phyloP scores from a whole-genome alignment of 306 rosid species.

The Casuarina equisetifolia region DNA sequence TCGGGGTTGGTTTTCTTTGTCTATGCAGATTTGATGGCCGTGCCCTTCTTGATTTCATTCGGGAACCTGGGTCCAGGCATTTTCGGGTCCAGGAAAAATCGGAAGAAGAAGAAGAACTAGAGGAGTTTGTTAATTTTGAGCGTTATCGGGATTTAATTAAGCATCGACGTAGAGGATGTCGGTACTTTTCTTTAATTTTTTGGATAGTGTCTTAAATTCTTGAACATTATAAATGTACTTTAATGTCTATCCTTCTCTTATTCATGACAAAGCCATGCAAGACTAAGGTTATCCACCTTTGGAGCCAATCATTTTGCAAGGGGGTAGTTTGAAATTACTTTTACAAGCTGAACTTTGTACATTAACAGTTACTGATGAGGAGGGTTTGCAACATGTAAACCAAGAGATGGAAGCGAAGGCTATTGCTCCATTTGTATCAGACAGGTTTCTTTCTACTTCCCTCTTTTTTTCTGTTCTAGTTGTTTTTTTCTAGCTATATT shows the following conservation, averaged over 20 bases:
- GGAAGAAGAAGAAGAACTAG: slow-evolving; percentile 96
- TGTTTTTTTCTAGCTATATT: background rate
- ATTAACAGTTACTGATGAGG: slow-evolving; percentile 82
- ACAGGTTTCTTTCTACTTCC: slow-evolving; percentile 47
- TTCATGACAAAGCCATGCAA: slow-evolving; percentile 29
- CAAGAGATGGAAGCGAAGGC: slow-evolving; percentile 91
- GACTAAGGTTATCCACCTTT: slow-evolving; percentile 23
- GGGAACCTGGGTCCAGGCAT: slow-evolving; percentile 67
- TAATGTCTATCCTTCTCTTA: slow-evolving; percentile 20
- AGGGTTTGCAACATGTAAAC: slow-evolving; percentile 88
- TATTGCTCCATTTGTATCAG: slow-evolving; percentile 64
- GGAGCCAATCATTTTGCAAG: background rate
- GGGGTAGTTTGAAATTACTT: slow-evolving; percentile 29
- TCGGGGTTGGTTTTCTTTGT: slow-evolving; percentile 15
- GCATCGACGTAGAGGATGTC: slow-evolving; percentile 99
- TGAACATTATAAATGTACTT: slow-evolving; percentile 29
- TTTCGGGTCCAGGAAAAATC: slow-evolving; percentile 67
- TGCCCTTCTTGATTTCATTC: slow-evolving; percentile 92
- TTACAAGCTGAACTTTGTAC: slow-evolving; percentile 47
- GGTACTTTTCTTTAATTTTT: slow-evolving; percentile 86
- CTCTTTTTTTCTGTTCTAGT: slow-evolving; percentile 1
- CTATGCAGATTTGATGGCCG: slow-evolving; percentile 92
- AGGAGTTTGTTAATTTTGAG: slow-evolving; percentile 99
- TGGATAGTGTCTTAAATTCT: slow-evolving; percentile 41
- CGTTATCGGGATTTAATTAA: slow-evolving; percentile 99